Evolutionary conservation across 768 basidiomycete genomes (phyloP).

Genomic region (Mycena indigotica): DNA sequence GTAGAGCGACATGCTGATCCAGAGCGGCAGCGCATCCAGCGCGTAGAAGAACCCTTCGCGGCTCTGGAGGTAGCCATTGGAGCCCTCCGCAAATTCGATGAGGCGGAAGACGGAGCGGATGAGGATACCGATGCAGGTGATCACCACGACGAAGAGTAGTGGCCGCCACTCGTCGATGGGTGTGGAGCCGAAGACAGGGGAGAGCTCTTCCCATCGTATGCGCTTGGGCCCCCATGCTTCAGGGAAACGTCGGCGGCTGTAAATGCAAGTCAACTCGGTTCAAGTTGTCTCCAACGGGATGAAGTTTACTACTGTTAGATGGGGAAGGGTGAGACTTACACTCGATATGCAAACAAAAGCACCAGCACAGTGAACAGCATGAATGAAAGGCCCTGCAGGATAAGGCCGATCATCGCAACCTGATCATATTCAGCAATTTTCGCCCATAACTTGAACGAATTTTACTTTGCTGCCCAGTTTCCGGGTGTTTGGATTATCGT

Average conservation of each 20-base stretch:
- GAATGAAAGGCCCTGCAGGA: slow-evolving; percentile 46
- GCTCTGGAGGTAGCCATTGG: slow-evolving; percentile 41
- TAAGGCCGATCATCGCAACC: slow-evolving; percentile 45
- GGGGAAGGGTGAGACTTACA: slow-evolving; percentile 7
- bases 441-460: slow-evolving; percentile 1
- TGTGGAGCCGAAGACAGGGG: neutral
- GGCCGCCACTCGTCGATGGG: slow-evolving; percentile 19
- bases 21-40: slow-evolving; percentile 55
- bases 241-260: slow-evolving; percentile 6
- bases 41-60: slow-evolving; percentile 55
- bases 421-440: slow-evolving; percentile 11
- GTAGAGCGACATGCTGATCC: slow-evolving; percentile 47
- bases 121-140: slow-evolving; percentile 25
- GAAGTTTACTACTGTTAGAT: neutral
- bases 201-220: neutral
- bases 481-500: slow-evolving; percentile 14
- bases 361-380: slow-evolving; percentile 39
- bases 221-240: neutral
- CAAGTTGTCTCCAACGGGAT: too few species aligned
- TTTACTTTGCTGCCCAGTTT: slow-evolving; percentile 30
- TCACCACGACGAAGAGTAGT: neutral
- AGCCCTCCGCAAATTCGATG: slow-evolving; percentile 52
- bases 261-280: too few species aligned
- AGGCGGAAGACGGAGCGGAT: slow-evolving; percentile 55
- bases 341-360: slow-evolving; percentile 32